Conservation (phyloP, 164 flowering plant species). For the Stephania japonica region DNA sequence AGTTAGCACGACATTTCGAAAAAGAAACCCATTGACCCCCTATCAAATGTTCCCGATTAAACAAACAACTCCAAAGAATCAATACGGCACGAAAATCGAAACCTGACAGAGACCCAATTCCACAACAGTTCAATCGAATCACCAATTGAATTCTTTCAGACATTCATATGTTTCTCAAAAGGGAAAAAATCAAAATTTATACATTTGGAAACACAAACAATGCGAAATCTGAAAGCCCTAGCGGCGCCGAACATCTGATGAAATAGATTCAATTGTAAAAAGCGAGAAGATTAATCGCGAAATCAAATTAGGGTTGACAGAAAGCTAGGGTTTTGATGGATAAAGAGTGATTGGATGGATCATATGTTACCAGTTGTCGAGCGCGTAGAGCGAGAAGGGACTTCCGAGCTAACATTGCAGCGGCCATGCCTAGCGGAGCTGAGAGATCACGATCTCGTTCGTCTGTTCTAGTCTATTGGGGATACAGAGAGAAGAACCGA, state of each 20-base stretch:
- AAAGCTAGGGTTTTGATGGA: constrained; percentile 7
- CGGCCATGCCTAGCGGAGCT: constrained; percentile 14
- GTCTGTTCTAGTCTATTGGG: too few species aligned
- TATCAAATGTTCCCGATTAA: background rate
- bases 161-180: too few species aligned
- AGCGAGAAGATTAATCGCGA: too few species aligned
- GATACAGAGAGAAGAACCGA: background rate
- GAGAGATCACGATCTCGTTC: background rate
- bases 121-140: background rate
- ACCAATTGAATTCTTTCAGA: too few species aligned
- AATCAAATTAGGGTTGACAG: too few species aligned
- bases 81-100: background rate
- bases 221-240: too few species aligned
- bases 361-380: constrained; percentile 12
- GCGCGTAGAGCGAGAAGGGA: constrained; percentile 27
- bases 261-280: too few species aligned
- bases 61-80: background rate
- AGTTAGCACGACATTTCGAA: too few species aligned
- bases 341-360: too few species aligned
- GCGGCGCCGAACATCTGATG: too few species aligned
- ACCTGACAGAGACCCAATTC: background rate
- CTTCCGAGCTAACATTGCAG: constrained; percentile 34
- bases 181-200: too few species aligned
- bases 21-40: background rate
- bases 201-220: too few species aligned